Percentiles rank a stretch among this genome's conserved stretches.
Evolutionary conservation across 495 filamentous ascomycete species (phyloP).

Genomic region (Talaromyces nanjingensis): DNA sequence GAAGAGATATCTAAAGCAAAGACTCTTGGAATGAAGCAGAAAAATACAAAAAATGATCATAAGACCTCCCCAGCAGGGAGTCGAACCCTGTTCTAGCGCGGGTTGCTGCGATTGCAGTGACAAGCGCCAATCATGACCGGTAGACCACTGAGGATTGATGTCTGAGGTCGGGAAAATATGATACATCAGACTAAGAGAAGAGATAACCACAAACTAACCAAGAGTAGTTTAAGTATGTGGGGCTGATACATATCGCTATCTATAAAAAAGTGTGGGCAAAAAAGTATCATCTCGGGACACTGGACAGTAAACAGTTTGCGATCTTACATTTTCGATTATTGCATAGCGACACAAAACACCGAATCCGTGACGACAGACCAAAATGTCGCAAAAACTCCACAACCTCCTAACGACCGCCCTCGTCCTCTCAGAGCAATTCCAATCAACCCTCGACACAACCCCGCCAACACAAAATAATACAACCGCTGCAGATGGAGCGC

Average conservation of each 20-base stretch:
- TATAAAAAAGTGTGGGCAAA: not conserved
- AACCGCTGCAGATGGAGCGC: conserved; percentile 5
- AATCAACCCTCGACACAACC: conserved; percentile 22
- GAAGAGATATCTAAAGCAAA: no score
- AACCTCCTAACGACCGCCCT: conserved; percentile 24
- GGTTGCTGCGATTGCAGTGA: conserved; percentile 5
- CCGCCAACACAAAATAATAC: conserved; percentile 10
- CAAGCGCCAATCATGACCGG: not conserved
- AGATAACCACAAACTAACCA: not conserved
- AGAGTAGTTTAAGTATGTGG: not conserved
- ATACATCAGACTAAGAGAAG: not conserved
- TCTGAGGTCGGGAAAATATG: not conserved
- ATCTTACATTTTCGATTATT: not conserved
- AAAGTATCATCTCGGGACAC: not conserved
- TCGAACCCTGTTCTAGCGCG: not conserved
- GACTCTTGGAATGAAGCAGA: not conserved
- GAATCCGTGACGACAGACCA: not conserved
- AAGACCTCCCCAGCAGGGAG: conserved; percentile 18
- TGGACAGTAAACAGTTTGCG: not conserved
- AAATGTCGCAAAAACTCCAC: conserved; percentile 35
- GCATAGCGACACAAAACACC: not conserved
- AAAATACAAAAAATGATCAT: conserved; percentile 7
- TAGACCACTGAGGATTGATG: not conserved
- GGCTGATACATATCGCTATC: not conserved
- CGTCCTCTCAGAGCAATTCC: conserved; percentile 31